Evolutionary conservation across 352 stramenopile species (phyloP).

Genomic region (Paralagenidium karlingii): DNA sequence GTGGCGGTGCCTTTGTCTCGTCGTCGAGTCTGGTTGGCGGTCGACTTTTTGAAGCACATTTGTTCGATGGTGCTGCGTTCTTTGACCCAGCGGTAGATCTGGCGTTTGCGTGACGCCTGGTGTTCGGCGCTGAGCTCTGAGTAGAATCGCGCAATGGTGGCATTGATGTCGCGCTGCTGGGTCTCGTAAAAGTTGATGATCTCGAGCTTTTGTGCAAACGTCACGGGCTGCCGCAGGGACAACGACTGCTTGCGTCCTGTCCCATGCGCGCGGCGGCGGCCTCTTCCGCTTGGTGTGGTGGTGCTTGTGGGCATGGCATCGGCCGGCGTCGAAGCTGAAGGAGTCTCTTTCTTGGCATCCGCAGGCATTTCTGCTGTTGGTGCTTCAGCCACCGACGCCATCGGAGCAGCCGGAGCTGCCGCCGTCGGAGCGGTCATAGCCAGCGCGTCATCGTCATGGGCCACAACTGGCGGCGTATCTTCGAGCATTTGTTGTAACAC

Average conservation of each 20-base stretch:
- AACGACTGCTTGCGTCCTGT: slow-evolving; percentile 14
- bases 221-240: slow-evolving; percentile 18
- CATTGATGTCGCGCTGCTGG: slow-evolving; percentile 19
- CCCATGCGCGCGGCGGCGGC: slow-evolving; percentile 12
- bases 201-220: slow-evolving; percentile 23
- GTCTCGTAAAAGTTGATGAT: slow-evolving; percentile 27
- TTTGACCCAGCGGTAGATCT: slow-evolving; percentile 36
- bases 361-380: no score
- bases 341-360: no score
- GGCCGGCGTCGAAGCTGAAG: no score
- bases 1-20: slow-evolving; percentile 22
- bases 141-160: slow-evolving; percentile 22
- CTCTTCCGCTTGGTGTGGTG: slow-evolving; percentile 2
- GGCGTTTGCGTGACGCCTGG: slow-evolving; percentile 22
- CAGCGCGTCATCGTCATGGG: no score
- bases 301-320: no score
- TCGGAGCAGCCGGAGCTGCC: slow-evolving; percentile 4
- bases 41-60: slow-evolving; percentile 26
- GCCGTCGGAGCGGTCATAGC: no score
- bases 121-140: slow-evolving; percentile 6
- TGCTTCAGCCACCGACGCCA: background rate
- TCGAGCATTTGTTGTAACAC: no score
- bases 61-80: slow-evolving; percentile 13
- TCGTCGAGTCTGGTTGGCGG: slow-evolving; percentile 15
- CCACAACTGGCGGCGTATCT: no score